Conservation (phyloP, 129 eudicot species). For the Artemisia argyi region DNA sequence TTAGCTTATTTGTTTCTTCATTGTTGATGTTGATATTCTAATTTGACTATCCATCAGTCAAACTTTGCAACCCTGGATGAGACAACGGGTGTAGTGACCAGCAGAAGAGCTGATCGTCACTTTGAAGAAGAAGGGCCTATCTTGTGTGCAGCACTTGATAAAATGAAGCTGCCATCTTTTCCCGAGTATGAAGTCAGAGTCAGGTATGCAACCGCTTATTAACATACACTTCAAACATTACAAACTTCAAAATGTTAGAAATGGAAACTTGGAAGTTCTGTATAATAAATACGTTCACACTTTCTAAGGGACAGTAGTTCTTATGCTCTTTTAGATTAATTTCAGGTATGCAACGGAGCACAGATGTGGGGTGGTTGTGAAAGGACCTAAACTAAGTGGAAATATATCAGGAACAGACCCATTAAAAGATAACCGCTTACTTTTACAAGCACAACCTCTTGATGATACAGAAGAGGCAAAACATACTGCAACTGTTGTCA, state of each 20-base stretch:
- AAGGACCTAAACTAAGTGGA: conserved; percentile 94
- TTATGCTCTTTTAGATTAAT: conserved; percentile 17
- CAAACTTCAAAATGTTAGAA: background rate
- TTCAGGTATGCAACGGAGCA: conserved; percentile 98
- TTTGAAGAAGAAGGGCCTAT: conserved; percentile 98
- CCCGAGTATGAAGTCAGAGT: conserved; percentile 93
- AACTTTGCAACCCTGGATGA: conserved; percentile 94
- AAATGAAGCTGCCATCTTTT: conserved; percentile 84
- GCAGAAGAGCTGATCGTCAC: conserved; percentile 96
- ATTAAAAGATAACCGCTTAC: conserved; percentile 85
- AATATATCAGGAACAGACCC: conserved; percentile 99
- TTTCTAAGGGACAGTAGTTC: background rate
- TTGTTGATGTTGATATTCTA: background rate
- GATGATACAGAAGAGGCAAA: conserved; percentile 90
- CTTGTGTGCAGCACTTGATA: conserved; percentile 92
- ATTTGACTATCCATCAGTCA: conserved; percentile 48
- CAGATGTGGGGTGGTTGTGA: conserved; percentile 97
- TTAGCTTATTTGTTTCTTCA: conserved; percentile 18
- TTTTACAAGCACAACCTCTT: conserved; percentile 75
- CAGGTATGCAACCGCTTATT: conserved; percentile 46
- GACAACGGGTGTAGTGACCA: conserved; percentile 78
- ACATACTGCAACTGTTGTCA: conserved; percentile 83
- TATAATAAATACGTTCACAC: too few species aligned
- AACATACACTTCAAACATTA: background rate
- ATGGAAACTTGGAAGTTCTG: background rate